These are phyloP conservation scores for Cryptococcus sp. DNA, from an alignment of 1,284 basidiomycete species.

Conservation along the genomic window DNA sequence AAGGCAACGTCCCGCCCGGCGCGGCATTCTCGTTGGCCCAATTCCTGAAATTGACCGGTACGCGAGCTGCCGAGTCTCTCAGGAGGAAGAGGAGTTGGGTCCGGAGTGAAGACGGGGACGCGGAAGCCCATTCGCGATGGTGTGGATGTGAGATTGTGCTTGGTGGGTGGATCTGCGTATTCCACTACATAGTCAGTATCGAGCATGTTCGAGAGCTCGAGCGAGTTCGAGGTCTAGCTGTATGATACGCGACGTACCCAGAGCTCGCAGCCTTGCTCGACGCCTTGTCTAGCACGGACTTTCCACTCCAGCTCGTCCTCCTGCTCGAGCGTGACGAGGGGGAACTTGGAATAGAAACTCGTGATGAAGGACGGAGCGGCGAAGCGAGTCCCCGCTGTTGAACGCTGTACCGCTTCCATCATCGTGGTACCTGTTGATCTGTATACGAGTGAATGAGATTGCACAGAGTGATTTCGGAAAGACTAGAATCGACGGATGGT, in stretches of 20 bases:
- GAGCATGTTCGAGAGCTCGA: no score
- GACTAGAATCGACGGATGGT: no score
- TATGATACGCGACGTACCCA: constrained; percentile 19
- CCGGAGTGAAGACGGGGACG: constrained; percentile 36
- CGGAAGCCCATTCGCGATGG: constrained; percentile 38
- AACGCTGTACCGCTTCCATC: constrained; percentile 3
- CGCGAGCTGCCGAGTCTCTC: constrained; percentile 18
- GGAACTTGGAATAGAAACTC: constrained; percentile 47
- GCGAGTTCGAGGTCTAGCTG: no score
- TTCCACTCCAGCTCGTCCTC: constrained; percentile 43
- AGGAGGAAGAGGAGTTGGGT: constrained; percentile 48
- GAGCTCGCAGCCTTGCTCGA: constrained; percentile 10
- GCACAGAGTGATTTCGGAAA: no score
- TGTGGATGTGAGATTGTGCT: constrained; percentile 20
- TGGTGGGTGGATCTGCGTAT: constrained; percentile 30
- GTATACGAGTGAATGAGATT: not conserved
- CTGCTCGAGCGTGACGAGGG: constrained; percentile 45
- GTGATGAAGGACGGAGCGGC: constrained; percentile 41
- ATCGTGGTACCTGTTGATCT: not conserved
- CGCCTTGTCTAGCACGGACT: constrained; percentile 1
- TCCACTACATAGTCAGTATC: constrained; percentile 1
- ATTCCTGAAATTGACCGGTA: constrained; percentile 30
- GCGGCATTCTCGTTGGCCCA: constrained; percentile 42
- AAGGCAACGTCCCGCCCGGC: constrained; percentile 36
- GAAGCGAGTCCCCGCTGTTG: constrained; percentile 13